A percentile compares a stretch with the other conserved stretches of the same genome.
phyloP scores from a whole-genome alignment of 352 stramenopile genomes.

The Phytophthora tubulina region DNA sequence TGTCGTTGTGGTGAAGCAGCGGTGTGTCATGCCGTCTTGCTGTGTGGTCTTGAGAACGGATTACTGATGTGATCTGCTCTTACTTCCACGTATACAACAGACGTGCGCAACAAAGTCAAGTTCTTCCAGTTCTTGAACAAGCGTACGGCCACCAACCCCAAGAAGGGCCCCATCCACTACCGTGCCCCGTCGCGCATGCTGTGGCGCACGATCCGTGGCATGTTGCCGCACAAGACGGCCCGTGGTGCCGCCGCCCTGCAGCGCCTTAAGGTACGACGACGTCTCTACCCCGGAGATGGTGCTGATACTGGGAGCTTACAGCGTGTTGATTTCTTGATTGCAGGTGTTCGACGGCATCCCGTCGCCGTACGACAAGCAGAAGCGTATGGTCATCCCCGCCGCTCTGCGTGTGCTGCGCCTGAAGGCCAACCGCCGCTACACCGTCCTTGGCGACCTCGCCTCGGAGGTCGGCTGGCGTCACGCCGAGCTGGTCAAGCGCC shows the following conservation, averaged over 20 bases:
- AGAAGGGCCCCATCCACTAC: conserved; percentile 98
- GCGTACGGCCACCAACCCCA: conserved; percentile 98
- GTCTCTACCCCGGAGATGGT: background rate
- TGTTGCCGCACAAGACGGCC: conserved; percentile 99
- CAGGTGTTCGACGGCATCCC: conserved; percentile 99
- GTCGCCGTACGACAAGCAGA: conserved; percentile 98
- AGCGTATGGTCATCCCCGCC: conserved; percentile 98
- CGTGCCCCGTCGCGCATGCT: conserved; percentile 96
- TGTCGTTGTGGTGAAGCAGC: conserved; percentile 40
- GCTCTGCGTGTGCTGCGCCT: conserved; percentile 96
- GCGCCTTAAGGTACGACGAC: conserved; percentile 90
- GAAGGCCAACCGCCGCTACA: conserved; percentile 95
- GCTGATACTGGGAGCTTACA: background rate
- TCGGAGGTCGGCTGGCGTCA: conserved; percentile 98
- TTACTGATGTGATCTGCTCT: conserved; percentile 47
- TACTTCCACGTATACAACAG: conserved; percentile 58
- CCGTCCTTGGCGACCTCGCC: conserved; percentile 95
- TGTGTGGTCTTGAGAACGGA: conserved; percentile 43
- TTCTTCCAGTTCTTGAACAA: conserved; percentile 99
- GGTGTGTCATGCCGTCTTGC: conserved; percentile 86
- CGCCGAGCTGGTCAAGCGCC: conserved; percentile 93
- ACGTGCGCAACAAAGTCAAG: conserved; percentile 97
- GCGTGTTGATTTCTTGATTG: background rate
- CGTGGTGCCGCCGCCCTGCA: conserved; percentile 96
- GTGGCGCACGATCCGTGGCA: conserved; percentile 95